Conservation (phyloP, 139 green algal genomes). For the Auxenochlorella protothecoides region DNA sequence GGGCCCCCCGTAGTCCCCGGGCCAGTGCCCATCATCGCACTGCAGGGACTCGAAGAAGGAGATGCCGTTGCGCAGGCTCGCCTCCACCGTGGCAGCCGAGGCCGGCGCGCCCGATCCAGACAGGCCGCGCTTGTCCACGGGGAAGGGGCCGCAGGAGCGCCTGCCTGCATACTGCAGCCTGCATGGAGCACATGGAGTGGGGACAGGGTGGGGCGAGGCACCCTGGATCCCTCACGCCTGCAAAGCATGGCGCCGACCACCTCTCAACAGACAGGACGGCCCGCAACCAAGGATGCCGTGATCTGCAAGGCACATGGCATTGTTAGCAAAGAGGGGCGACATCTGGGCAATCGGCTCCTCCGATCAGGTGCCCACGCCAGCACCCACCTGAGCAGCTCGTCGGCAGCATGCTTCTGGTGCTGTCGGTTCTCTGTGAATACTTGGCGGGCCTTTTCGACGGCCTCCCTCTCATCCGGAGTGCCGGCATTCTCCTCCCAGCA, state of each 20-base stretch:
- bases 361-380: no score
- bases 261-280: no score
- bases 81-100: neutral
- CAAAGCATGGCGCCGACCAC: neutral
- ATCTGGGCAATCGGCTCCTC: no score
- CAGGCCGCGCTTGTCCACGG: conserved; percentile 2
- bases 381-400: conserved; percentile 68
- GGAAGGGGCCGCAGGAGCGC: conserved; percentile 3
- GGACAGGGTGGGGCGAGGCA: neutral
- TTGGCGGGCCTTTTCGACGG: conserved; percentile 46
- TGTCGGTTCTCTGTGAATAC: conserved; percentile 51
- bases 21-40: conserved; percentile 88
- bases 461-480: conserved; percentile 45
- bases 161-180: conserved; percentile 18
- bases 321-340: no score
- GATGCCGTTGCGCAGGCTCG: conserved; percentile 45
- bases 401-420: conserved; percentile 61
- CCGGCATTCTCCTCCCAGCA: conserved; percentile 47
- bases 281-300: no score
- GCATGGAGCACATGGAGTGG: neutral
- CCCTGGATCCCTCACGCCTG: neutral
- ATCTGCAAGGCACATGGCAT: no score
- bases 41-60: conserved; percentile 79
- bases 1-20: conserved; percentile 94
- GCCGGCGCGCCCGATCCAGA: neutral